Percentiles rank a stretch among this genome's conserved stretches.
phyloP scores from a whole-genome alignment of 2,329 filamentous ascomycete species.

The Lachnellula hyalina region DNA sequence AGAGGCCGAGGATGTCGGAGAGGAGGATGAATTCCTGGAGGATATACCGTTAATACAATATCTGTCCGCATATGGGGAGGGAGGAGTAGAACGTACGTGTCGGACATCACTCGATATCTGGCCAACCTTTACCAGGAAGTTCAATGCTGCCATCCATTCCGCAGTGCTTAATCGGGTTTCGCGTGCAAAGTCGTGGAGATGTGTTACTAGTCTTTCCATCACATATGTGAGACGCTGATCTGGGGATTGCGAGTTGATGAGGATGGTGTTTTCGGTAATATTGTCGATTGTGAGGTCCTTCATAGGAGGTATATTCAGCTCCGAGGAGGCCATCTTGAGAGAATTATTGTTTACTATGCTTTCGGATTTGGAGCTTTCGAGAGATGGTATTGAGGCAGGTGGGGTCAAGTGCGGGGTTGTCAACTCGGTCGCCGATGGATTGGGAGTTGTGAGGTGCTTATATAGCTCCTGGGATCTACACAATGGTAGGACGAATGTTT shows the following conservation, averaged over 20 bases:
- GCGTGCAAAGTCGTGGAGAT: constrained; percentile 76
- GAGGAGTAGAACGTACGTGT: constrained; percentile 46
- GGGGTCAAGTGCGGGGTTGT: neutral
- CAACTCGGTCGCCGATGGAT: neutral
- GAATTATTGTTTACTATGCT: neutral
- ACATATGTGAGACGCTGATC: constrained; percentile 65
- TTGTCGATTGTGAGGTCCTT: constrained; percentile 74
- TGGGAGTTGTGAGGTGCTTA: too few species aligned
- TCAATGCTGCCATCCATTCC: constrained; percentile 72
- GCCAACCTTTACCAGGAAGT: constrained; percentile 67
- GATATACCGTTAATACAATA: neutral
- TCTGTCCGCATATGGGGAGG: neutral
- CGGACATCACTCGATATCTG: constrained; percentile 70
- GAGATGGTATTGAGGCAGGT: neutral
- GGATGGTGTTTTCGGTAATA: constrained; percentile 70
- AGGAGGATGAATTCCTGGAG: constrained; percentile 72
- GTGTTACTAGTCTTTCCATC: constrained; percentile 66
- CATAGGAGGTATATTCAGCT: constrained; percentile 40
- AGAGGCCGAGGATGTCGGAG: constrained; percentile 73
- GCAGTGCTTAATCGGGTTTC: constrained; percentile 70
- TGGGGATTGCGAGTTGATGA: constrained; percentile 66
- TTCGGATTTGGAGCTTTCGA: neutral
- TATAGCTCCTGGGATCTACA: neutral
- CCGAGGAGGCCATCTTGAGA: constrained; percentile 17
- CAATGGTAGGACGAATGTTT: neutral